Conservation (phyloP, 306 rosid genomes). For the Fragaria ananassa region DNA sequence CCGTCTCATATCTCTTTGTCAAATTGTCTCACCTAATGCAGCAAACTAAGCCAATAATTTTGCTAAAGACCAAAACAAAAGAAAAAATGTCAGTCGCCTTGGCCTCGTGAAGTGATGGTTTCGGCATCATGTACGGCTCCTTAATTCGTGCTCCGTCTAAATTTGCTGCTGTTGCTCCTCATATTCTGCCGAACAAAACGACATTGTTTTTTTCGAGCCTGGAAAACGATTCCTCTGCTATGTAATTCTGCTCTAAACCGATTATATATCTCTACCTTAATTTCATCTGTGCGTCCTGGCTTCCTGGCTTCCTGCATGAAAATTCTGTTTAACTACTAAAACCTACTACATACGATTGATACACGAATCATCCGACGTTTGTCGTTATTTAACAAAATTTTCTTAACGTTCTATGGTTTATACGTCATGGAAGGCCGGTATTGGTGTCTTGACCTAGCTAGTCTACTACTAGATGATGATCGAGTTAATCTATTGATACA, state of each 20-base stretch:
- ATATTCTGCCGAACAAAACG: background rate
- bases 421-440: background rate
- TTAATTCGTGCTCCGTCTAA: background rate
- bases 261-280: background rate
- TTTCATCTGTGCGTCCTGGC: no score
- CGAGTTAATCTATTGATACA: no score
- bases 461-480: background rate
- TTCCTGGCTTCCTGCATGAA: no score
- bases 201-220: background rate
- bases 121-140: constrained; percentile 23
- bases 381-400: no score
- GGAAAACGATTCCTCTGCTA: background rate
- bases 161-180: background rate
- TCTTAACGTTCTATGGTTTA: no score
- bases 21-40: constrained; percentile 42
- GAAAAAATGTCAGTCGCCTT: background rate
- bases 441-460: background rate
- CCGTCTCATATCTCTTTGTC: constrained; percentile 23
- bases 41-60: constrained; percentile 6
- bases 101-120: constrained; percentile 12
- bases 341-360: no score
- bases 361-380: no score
- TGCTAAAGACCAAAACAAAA: background rate
- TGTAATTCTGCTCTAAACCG: background rate
- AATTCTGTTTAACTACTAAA: no score